phyloP scores from a whole-genome alignment of 108 stramenopile genomes.

The Stephanodiscus minutulus region DNA sequence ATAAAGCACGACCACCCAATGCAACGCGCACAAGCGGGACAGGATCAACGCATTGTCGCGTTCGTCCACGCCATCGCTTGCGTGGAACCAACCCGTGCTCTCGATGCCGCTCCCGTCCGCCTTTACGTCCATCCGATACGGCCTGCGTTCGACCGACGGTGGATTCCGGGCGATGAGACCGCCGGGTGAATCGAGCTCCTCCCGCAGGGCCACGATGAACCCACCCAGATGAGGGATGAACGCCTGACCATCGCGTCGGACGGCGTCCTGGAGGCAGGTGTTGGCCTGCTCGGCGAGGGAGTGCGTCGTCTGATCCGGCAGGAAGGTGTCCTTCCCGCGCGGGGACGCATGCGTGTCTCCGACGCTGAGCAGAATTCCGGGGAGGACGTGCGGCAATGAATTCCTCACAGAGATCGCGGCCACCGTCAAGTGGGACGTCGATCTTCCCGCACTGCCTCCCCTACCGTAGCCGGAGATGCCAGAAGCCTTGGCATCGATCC shows the following conservation, averaged over 20 bases:
- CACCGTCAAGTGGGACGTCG: conserved; percentile 48
- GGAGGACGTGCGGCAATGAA: conserved; percentile 79
- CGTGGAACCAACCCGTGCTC: conserved; percentile 85
- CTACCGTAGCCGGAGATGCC: conserved; percentile 19
- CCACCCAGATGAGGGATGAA: conserved; percentile 85
- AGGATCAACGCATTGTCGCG: conserved; percentile 67
- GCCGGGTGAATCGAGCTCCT: conserved; percentile 85
- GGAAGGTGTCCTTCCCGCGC: conserved; percentile 69
- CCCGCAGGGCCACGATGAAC: conserved; percentile 81
- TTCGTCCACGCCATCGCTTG: conserved; percentile 55
- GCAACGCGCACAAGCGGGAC: conserved; percentile 80
- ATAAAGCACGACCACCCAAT: conserved; percentile 87
- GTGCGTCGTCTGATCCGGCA: conserved; percentile 85
- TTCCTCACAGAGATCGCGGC: conserved; percentile 82
- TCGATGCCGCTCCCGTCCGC: conserved; percentile 83
- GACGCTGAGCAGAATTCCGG: conserved; percentile 81
- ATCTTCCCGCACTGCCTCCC: background rate
- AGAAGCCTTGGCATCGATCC: conserved; percentile 10
- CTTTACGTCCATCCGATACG: conserved; percentile 85
- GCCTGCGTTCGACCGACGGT: conserved; percentile 75
- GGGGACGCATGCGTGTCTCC: conserved; percentile 66
- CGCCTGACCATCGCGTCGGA: conserved; percentile 71
- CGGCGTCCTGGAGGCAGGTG: conserved; percentile 73
- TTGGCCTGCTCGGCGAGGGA: conserved; percentile 85
- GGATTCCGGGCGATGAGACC: conserved; percentile 76